Percentiles rank a stretch among this genome's conserved stretches.
Conservation (phyloP, 1,284 basidiomycete species). For the Austropuccinia psidii region DNA sequence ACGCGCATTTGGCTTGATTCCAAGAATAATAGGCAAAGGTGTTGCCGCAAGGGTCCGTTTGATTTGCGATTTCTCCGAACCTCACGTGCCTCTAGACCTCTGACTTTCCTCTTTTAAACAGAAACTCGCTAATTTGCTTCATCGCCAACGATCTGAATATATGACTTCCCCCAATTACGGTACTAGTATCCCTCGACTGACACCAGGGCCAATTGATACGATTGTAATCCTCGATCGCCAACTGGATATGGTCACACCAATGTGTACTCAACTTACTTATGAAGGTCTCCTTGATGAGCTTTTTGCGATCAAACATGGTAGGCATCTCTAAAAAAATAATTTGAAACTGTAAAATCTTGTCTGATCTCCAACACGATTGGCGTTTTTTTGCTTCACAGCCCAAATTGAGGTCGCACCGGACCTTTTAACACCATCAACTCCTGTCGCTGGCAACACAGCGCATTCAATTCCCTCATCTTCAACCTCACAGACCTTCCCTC, state of each 20-base stretch:
- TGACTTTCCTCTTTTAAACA: conserved; percentile 45
- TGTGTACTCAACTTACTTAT: conserved; percentile 93
- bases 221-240: conserved; percentile 82
- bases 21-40: conserved; percentile 87
- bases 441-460: conserved; percentile 37
- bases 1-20: conserved; percentile 78
- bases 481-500: conserved; percentile 25
- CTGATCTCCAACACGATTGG: not conserved
- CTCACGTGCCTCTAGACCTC: conserved; percentile 11
- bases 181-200: conserved; percentile 37
- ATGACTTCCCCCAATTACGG: conserved; percentile 38
- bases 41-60: conserved; percentile 71
- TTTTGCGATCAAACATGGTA: conserved; percentile 79
- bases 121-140: conserved; percentile 68
- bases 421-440: conserved; percentile 58
- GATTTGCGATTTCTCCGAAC: not conserved
- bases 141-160: conserved; percentile 53
- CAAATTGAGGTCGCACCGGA: conserved; percentile 52
- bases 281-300: conserved; percentile 94
- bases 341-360: not conserved
- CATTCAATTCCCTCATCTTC: conserved; percentile 36
- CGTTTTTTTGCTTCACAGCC: not conserved
- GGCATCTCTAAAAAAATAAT: not conserved
- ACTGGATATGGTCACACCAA: conserved; percentile 90
- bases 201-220: conserved; percentile 60